Conservation (phyloP, 2,329 filamentous ascomycete species). For the Neoscytalidium dimidiatum region DNA sequence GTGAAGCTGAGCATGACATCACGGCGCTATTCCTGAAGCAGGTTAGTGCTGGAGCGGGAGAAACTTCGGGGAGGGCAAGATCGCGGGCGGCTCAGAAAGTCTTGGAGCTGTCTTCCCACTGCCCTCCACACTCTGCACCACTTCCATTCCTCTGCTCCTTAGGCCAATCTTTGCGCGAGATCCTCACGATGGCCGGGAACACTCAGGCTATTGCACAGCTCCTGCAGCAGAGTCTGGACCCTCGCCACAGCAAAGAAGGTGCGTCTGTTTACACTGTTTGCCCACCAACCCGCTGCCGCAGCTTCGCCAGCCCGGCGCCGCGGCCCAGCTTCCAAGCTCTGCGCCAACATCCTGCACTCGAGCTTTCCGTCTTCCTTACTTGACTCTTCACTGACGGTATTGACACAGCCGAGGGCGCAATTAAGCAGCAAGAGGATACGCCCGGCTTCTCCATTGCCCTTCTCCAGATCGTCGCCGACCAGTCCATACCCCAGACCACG, state of each 20-base stretch:
- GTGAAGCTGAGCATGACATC: conserved; percentile 1
- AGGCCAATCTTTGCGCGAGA: conserved; percentile 7
- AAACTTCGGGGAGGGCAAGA: neutral
- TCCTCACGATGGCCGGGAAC: conserved; percentile 58
- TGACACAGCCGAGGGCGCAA: conserved; percentile 73
- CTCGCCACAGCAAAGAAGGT: conserved; percentile 88
- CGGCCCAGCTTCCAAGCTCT: conserved; percentile 4
- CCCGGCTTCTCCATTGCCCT: conserved; percentile 83
- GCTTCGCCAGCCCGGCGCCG: neutral
- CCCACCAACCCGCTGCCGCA: neutral
- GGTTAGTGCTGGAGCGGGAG: neutral
- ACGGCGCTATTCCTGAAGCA: neutral
- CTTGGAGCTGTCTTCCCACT: conserved; percentile 17
- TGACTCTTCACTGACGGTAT: conserved; percentile 25
- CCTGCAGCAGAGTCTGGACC: conserved; percentile 88
- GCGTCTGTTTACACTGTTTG: conserved; percentile 37
- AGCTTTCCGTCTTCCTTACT: neutral
- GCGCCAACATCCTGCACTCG: neutral
- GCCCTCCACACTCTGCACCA: neutral
- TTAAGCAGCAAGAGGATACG: conserved; percentile 78
- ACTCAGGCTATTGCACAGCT: conserved; percentile 72
- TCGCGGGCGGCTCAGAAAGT: conserved; percentile 17
- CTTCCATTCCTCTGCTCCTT: neutral
- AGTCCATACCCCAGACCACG: conserved; percentile 71
- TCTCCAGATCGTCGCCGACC: conserved; percentile 84